A percentile compares a stretch with the other conserved stretches of the same genome.
These are phyloP conservation scores for Mesotaenium endlicherianum DNA, from an alignment of 139 green algal genomes.

Conservation along the genomic window DNA sequence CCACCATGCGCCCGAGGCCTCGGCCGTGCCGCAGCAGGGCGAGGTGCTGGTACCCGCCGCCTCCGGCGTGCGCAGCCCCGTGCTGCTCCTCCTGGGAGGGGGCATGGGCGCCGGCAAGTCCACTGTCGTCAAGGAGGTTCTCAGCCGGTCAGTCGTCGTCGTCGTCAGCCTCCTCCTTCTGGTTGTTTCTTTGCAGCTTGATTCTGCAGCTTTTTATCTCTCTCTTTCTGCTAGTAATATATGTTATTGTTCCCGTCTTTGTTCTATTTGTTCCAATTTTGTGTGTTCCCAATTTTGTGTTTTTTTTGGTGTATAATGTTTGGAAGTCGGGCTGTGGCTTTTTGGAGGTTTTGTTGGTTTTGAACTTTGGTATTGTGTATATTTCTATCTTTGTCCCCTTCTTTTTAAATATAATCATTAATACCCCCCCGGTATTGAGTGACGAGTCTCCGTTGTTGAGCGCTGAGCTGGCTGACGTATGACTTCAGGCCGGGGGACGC, in stretches of 20 bases:
- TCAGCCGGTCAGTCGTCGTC: neutral
- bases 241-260: too few relatives aligned
- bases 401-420: too few relatives aligned
- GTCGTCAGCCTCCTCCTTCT: neutral
- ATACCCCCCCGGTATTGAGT: too few relatives aligned
- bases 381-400: too few relatives aligned
- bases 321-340: too few relatives aligned
- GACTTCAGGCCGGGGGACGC: too few relatives aligned
- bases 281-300: too few relatives aligned
- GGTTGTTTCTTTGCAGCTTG: neutral
- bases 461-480: too few relatives aligned
- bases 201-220: neutral
- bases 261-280: neutral
- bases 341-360: too few relatives aligned
- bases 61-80: neutral
- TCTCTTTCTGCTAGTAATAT: neutral
- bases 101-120: conserved; percentile 48
- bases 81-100: conserved; percentile 33
- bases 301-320: too few relatives aligned
- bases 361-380: too few relatives aligned
- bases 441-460: too few relatives aligned
- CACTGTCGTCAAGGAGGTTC: conserved; percentile 28
- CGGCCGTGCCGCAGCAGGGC: neutral
- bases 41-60: conserved; percentile 18
- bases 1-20: neutral